phyloP scores from a whole-genome alignment of 768 basidiomycete genomes.

The Galerina marginata region DNA sequence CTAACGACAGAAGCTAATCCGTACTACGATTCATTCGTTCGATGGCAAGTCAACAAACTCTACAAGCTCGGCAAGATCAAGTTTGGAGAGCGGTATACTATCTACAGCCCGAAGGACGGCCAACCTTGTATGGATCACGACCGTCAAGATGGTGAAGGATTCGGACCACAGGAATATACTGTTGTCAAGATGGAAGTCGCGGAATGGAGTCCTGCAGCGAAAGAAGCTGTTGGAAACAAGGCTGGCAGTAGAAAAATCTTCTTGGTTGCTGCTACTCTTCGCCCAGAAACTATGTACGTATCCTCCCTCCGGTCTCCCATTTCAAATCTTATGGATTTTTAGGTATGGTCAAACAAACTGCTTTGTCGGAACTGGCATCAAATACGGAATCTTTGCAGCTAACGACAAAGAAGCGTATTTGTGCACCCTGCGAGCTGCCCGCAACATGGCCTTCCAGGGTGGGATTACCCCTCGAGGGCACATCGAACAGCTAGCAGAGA shows the following conservation, averaged over 20 bases:
- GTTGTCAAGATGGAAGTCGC: conserved; percentile 93
- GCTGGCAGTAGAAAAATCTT: conserved; percentile 82
- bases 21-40: conserved; percentile 95
- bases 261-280: conserved; percentile 93
- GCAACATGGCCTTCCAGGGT: conserved; percentile 99
- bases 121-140: conserved; percentile 99
- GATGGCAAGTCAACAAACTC: conserved; percentile 97
- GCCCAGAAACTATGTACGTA: conserved; percentile 94
- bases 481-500: conserved; percentile 72
- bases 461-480: conserved; percentile 75
- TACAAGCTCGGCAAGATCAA: conserved; percentile 90
- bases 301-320: neutral
- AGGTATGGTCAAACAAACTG: conserved; percentile 99
- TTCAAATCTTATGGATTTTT: conserved; percentile 9
- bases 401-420: conserved; percentile 89
- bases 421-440: conserved; percentile 85
- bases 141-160: conserved; percentile 90
- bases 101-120: conserved; percentile 98
- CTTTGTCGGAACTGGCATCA: conserved; percentile 89
- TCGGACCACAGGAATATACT: conserved; percentile 96
- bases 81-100: conserved; percentile 97
- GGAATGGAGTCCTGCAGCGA: conserved; percentile 78
- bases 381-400: conserved; percentile 91
- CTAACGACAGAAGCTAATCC: conserved; percentile 95
- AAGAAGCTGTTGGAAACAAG: conserved; percentile 65